Evolutionary conservation across 2,329 filamentous ascomycete genomes (phyloP).

Genomic region (Nothomitra cinnamomea): DNA sequence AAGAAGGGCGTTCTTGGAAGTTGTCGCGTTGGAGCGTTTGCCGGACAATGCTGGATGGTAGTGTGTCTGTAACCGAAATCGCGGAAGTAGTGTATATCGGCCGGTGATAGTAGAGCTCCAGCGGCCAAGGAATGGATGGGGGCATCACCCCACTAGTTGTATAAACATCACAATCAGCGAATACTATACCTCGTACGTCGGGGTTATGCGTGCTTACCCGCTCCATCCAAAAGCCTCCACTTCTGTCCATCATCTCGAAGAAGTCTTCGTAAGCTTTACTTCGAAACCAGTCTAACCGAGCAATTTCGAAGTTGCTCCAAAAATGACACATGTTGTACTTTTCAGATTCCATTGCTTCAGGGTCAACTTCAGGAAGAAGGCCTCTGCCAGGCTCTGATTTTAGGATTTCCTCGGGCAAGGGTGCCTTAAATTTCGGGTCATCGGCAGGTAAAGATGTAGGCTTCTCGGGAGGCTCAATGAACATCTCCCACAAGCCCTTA

Average conservation of each 20-base stretch:
- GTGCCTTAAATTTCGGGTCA: slow-evolving; percentile 46
- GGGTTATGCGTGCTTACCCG: slow-evolving; percentile 42
- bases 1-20: slow-evolving; percentile 64
- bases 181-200: slow-evolving; percentile 6
- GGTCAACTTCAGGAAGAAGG: slow-evolving; percentile 64
- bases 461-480: slow-evolving; percentile 54
- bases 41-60: slow-evolving; percentile 95
- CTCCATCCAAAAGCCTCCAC: slow-evolving; percentile 98
- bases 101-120: slow-evolving; percentile 62
- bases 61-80: slow-evolving; percentile 97
- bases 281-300: slow-evolving; percentile 83
- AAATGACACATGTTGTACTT: slow-evolving; percentile 99
- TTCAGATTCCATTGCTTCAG: slow-evolving; percentile 90
- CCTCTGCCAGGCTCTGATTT: slow-evolving; percentile 55
- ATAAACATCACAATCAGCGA: slow-evolving; percentile 21
- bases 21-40: slow-evolving; percentile 82
- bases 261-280: slow-evolving; percentile 97
- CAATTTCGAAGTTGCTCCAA: slow-evolving; percentile 99
- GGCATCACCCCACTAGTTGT: slow-evolving; percentile 82
- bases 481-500: slow-evolving; percentile 97
- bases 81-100: slow-evolving; percentile 95
- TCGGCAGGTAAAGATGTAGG: slow-evolving; percentile 39
- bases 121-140: slow-evolving; percentile 96
- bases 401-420: slow-evolving; percentile 65
- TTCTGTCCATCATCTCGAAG: slow-evolving; percentile 97